phyloP scores from a whole-genome alignment of 2,329 filamentous ascomycete genomes.

The Pseudogymnoascus sp. region DNA sequence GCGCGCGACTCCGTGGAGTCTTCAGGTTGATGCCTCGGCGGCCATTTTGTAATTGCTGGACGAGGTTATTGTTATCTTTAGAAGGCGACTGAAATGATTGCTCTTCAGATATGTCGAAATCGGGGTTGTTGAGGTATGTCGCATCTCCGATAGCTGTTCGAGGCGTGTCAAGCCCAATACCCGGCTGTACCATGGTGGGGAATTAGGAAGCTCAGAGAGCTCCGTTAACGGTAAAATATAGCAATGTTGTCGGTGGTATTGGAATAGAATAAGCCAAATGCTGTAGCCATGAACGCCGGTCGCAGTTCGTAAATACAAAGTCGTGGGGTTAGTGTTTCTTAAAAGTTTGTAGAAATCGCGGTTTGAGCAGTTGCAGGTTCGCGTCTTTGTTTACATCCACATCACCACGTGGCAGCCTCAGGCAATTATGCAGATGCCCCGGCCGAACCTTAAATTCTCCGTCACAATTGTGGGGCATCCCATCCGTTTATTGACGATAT shows the following conservation, averaged over 20 bases:
- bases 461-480: not conserved
- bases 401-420: conserved; percentile 3
- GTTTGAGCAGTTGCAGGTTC: not conserved
- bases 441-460: conserved; percentile 8
- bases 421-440: conserved; percentile 3
- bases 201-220: conserved; percentile 14
- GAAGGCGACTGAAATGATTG: conserved; percentile 76
- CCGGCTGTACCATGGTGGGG: conserved; percentile 53
- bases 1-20: conserved; percentile 64
- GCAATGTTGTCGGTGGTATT: conserved; percentile 1
- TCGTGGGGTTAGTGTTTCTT: not conserved
- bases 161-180: conserved; percentile 70
- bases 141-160: conserved; percentile 77
- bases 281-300: conserved; percentile 9
- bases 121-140: conserved; percentile 65
- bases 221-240: not conserved
- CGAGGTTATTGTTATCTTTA: conserved; percentile 65
- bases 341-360: conserved; percentile 1
- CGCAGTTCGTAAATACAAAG: conserved; percentile 5
- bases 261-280: not conserved
- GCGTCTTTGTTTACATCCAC: conserved; percentile 10
- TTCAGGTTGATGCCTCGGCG: conserved; percentile 49
- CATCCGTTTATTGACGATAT: not conserved
- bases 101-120: conserved; percentile 80
- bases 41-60: conserved; percentile 66